These are phyloP conservation scores for Globisporangium iwayamae DNA, from an alignment of 352 stramenopile species.

Conservation along the genomic window DNA sequence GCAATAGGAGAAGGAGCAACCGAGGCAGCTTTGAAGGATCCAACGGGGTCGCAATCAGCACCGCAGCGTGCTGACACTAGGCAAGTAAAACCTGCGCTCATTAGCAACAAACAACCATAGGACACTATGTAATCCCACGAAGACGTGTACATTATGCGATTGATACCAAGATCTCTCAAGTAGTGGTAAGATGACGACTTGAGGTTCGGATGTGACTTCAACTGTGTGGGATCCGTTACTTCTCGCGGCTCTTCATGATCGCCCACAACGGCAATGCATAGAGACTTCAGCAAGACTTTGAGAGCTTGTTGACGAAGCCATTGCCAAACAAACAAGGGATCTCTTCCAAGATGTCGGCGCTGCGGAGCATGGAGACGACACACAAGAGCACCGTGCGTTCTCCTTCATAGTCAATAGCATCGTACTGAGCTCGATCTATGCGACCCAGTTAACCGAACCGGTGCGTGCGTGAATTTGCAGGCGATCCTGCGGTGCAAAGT, in stretches of 20 bases:
- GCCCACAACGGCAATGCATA: neutral
- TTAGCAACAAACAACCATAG: too few relatives aligned
- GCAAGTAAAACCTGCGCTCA: neutral
- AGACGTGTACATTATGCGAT: neutral
- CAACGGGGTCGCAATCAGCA: neutral
- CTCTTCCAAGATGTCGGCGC: conserved; percentile 48
- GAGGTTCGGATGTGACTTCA: neutral
- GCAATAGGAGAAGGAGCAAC: neutral
- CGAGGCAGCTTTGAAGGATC: neutral
- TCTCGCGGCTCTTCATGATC: conserved; percentile 2
- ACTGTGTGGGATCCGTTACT: neutral
- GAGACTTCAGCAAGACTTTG: neutral
- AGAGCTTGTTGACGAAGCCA: neutral
- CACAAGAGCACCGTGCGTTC: conserved; percentile 80
- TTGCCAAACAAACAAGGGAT: neutral
- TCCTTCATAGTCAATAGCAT: neutral
- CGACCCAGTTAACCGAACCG: neutral
- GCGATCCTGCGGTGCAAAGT: conserved; percentile 90
- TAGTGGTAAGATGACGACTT: neutral
- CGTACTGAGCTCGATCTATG: neutral
- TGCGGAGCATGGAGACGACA: conserved; percentile 90
- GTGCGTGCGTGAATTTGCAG: conserved; percentile 20
- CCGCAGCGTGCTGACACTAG: neutral
- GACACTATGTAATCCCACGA: neutral
- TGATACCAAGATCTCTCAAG: neutral